phyloP scores from a whole-genome alignment of 305 asterid genomes.

The Fraxinus floribunda region DNA sequence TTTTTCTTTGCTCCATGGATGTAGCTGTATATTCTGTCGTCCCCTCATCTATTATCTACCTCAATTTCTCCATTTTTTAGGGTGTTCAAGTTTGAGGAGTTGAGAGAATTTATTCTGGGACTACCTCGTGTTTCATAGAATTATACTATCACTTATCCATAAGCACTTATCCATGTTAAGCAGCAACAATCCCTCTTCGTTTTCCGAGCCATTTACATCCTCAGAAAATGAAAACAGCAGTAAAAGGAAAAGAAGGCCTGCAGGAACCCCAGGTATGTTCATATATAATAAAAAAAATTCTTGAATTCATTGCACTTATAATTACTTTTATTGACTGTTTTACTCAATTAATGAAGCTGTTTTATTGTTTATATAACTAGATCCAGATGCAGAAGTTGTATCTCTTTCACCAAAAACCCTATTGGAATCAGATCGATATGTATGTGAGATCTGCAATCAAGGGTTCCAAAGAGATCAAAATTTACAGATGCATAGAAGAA shows the following conservation, averaged over 20 bases:
- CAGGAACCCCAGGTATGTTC: conserved; percentile 74
- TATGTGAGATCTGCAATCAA: conserved; percentile 77
- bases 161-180: conserved; percentile 21
- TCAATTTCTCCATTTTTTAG: conserved; percentile 1
- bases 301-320: neutral
- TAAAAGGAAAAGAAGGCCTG: conserved; percentile 71
- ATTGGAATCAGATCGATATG: conserved; percentile 65
- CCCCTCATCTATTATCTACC: conserved; percentile 8
- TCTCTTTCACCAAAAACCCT: conserved; percentile 72
- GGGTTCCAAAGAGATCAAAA: conserved; percentile 80
- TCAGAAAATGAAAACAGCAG: conserved; percentile 43
- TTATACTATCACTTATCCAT: conserved; percentile 10
- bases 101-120: neutral
- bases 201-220: conserved; percentile 47
- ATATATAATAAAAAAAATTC: neutral
- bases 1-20: conserved; percentile 16
- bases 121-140: neutral
- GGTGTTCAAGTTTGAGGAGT: neutral
- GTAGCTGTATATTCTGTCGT: conserved; percentile 24
- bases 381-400: conserved; percentile 81
- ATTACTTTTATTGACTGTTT: neutral
- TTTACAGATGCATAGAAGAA: conserved; percentile 74
- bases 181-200: conserved; percentile 49
- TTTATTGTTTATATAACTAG: conserved; percentile 20
- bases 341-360: neutral